Percentiles rank a stretch among this genome's conserved stretches.
Conservation (phyloP, 192 early-diverging fungal genomes). For the Funneliformis geosporum region DNA sequence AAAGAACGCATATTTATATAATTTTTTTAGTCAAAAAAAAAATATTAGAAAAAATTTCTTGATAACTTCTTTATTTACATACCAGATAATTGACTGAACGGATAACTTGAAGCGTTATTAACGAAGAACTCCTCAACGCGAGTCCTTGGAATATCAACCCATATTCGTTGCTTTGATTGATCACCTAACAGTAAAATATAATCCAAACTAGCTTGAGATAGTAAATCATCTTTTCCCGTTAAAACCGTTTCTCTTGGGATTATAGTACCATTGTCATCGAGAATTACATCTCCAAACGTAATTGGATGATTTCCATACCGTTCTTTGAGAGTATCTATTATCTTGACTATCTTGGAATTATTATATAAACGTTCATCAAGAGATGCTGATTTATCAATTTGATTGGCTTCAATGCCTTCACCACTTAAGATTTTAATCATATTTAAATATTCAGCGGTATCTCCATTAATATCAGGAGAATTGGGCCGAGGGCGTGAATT, state of each 20-base stretch:
- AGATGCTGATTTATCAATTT: not conserved
- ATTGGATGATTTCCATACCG: conserved; percentile 69
- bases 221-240: conserved; percentile 53
- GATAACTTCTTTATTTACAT: not conserved
- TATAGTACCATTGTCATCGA: conserved; percentile 44
- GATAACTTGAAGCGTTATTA: not conserved
- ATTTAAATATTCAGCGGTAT: conserved; percentile 50
- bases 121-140: conserved; percentile 19
- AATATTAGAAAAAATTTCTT: not conserved
- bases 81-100: conserved; percentile 50
- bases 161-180: not conserved
- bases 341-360: conserved; percentile 1
- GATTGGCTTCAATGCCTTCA: conserved; percentile 24
- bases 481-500: conserved; percentile 49
- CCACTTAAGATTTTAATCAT: conserved; percentile 61
- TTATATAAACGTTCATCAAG: not conserved
- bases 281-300: conserved; percentile 72
- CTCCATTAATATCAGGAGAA: conserved; percentile 41
- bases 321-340: conserved; percentile 58
- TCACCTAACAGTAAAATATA: conserved; percentile 48
- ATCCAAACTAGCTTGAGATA: conserved; percentile 52
- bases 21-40: not conserved
- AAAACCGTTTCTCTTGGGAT: conserved; percentile 63
- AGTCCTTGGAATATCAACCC: conserved; percentile 25
- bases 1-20: too few species aligned